Conservation (phyloP, 2,329 filamentous ascomycete genomes). For the Epichloe gansuensis region DNA sequence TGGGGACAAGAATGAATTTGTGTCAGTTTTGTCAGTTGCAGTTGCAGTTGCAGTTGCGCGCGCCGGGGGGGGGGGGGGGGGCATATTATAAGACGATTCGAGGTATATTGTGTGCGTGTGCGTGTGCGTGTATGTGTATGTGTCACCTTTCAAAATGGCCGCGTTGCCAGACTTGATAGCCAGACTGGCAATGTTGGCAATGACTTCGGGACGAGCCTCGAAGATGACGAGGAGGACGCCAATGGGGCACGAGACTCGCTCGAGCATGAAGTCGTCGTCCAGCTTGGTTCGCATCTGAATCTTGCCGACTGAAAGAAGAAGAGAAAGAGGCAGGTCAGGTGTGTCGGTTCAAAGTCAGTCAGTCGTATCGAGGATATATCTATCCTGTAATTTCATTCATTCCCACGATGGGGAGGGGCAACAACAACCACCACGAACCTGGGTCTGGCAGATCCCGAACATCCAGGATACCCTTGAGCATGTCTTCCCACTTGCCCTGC, state of each 20-base stretch:
- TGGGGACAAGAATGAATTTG: too few species aligned
- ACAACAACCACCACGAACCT: slow-evolving; percentile 38
- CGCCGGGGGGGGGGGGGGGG: too few species aligned
- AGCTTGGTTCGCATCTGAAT: slow-evolving; percentile 72
- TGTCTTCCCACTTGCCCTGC: slow-evolving; percentile 90
- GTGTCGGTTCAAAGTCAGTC: too few species aligned
- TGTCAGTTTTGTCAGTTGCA: too few species aligned
- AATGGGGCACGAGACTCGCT: slow-evolving; percentile 86
- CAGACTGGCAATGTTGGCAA: slow-evolving; percentile 91
- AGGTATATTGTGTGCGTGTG: too few species aligned
- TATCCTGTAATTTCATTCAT: neutral
- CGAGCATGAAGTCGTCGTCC: slow-evolving; percentile 73
- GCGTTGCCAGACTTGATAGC: slow-evolving; percentile 97
- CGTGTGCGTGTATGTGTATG: too few species aligned
- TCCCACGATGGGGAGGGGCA: neutral
- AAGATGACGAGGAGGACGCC: slow-evolving; percentile 98
- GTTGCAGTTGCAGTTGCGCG: too few species aligned
- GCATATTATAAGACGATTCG: too few species aligned
- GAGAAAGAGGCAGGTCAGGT: neutral
- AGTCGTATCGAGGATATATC: too few species aligned
- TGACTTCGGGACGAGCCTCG: slow-evolving; percentile 92
- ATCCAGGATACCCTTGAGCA: slow-evolving; percentile 89
- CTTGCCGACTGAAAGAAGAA: slow-evolving; percentile 52
- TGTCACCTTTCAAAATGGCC: slow-evolving; percentile 75
- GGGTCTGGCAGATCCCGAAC: slow-evolving; percentile 77